Conservation (phyloP, 1,139 yeast species). For the Pichia sp. region DNA sequence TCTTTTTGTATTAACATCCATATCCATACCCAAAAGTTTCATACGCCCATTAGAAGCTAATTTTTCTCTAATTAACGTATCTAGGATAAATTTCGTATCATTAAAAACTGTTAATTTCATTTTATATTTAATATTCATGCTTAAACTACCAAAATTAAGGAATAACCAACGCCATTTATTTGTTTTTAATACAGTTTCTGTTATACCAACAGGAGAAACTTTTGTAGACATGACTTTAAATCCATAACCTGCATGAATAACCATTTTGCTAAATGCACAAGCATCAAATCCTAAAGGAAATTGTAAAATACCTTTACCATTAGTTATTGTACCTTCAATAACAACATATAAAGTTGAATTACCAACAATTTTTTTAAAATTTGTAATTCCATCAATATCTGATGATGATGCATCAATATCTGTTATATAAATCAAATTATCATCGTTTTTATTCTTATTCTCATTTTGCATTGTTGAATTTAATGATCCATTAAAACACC, state of each 20-base stretch:
- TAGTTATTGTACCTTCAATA: conserved; percentile 66
- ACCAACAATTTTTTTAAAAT: conserved; percentile 9
- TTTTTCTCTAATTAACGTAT: conserved; percentile 29
- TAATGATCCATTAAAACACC: conserved; percentile 17
- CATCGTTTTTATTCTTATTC: no score
- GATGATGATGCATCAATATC: conserved; percentile 8
- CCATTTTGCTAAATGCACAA: conserved; percentile 10
- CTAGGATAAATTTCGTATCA: conserved; percentile 11
- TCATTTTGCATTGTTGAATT: conserved; percentile 12
- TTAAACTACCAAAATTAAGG: conserved; percentile 19
- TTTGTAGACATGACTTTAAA: conserved; percentile 40
- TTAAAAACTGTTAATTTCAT: conserved; percentile 18
- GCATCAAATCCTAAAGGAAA: conserved; percentile 21
- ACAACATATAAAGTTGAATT: conserved; percentile 42
- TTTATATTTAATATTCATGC: conserved; percentile 27
- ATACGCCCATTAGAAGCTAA: conserved; percentile 36
- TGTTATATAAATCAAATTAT: conserved; percentile 2
- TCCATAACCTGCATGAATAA: conserved; percentile 22
- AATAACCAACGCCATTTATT: conserved; percentile 16
- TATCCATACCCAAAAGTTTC: conserved; percentile 32
- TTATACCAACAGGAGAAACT: conserved; percentile 18
- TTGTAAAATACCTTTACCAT: conserved; percentile 35
- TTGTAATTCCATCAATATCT: conserved; percentile 8
- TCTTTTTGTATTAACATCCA: conserved; percentile 29
- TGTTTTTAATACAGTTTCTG: conserved; percentile 25